These are phyloP conservation scores for Mikania micrantha DNA, from an alignment of 129 eudicot species.

Conservation along the genomic window DNA sequence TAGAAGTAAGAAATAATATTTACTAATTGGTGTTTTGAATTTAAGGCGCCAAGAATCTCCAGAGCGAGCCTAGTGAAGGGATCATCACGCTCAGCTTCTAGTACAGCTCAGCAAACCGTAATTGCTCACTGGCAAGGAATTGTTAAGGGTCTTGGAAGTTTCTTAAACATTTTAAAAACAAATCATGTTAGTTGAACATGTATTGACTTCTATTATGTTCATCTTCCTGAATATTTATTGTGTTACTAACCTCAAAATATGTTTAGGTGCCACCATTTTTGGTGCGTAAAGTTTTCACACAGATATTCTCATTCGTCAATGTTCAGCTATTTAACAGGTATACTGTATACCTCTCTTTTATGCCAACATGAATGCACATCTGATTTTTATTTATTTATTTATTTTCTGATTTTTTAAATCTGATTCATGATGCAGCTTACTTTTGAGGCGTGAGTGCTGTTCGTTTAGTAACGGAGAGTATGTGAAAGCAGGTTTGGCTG, in stretches of 20 bases:
- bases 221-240: not conserved
- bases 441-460: slow-evolving; percentile 91
- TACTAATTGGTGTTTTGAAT: slow-evolving; percentile 8
- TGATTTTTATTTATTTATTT: not conserved
- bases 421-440: slow-evolving; percentile 58
- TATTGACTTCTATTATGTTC: not conserved
- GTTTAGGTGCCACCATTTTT: slow-evolving; percentile 86
- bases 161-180: slow-evolving; percentile 64
- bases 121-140: slow-evolving; percentile 99
- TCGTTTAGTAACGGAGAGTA: slow-evolving; percentile 97
- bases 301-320: slow-evolving; percentile 90
- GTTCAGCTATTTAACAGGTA: slow-evolving; percentile 96
- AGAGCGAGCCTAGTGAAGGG: slow-evolving; percentile 98
- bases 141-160: slow-evolving; percentile 74
- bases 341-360: not conserved
- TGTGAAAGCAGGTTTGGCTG: slow-evolving; percentile 92
- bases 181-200: slow-evolving; percentile 64
- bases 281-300: slow-evolving; percentile 89
- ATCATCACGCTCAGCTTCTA: slow-evolving; percentile 77
- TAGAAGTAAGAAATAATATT: slow-evolving; percentile 18
- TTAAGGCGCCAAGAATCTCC: slow-evolving; percentile 92
- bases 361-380: not conserved
- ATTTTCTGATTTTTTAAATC: not conserved
- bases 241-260: not conserved
- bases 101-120: slow-evolving; percentile 73